These are phyloP conservation scores for Nevesoporus exiguus DNA, from an alignment of 768 basidiomycete species.

Conservation along the genomic window DNA sequence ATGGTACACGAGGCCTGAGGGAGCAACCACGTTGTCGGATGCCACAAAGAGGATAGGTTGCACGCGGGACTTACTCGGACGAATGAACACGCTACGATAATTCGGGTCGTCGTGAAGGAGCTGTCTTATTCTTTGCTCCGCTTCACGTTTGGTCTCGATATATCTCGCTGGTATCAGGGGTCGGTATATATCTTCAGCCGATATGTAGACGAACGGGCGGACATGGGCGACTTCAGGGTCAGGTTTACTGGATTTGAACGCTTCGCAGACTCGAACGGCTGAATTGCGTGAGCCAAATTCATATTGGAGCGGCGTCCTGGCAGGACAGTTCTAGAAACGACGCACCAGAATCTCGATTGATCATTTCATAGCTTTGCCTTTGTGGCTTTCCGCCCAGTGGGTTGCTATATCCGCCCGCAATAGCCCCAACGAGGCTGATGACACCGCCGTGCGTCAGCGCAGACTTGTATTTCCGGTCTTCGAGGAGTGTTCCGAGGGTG, in stretches of 20 bases:
- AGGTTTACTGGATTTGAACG: slow-evolving; percentile 54
- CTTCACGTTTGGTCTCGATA: slow-evolving; percentile 91
- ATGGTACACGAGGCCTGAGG: slow-evolving; percentile 89
- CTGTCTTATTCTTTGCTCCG: slow-evolving; percentile 66
- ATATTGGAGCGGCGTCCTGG: slow-evolving; percentile 4
- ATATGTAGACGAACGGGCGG: slow-evolving; percentile 89
- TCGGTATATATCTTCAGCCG: slow-evolving; percentile 83
- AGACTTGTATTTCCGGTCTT: slow-evolving; percentile 76
- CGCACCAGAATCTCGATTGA: slow-evolving; percentile 91
- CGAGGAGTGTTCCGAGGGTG: slow-evolving; percentile 88
- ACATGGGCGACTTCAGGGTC: slow-evolving; percentile 26
- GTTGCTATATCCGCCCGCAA: slow-evolving; percentile 47
- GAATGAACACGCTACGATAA: slow-evolving; percentile 74
- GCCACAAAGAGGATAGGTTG: slow-evolving; percentile 12
- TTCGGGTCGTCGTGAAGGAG: slow-evolving; percentile 43
- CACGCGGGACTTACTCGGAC: slow-evolving; percentile 73
- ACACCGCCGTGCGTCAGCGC: slow-evolving; percentile 60
- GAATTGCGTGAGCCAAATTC: slow-evolving; percentile 12
- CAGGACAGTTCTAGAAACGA: slow-evolving; percentile 15
- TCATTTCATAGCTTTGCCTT: slow-evolving; percentile 60
- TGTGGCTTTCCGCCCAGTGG: slow-evolving; percentile 52
- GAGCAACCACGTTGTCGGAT: slow-evolving; percentile 13
- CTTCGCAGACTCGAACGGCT: slow-evolving; percentile 77
- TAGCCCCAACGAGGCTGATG: slow-evolving; percentile 45
- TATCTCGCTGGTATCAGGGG: slow-evolving; percentile 84